Base-by-base conservation (phyloP, 305 asterid genomes). In the Galium porrigens region DNA sequence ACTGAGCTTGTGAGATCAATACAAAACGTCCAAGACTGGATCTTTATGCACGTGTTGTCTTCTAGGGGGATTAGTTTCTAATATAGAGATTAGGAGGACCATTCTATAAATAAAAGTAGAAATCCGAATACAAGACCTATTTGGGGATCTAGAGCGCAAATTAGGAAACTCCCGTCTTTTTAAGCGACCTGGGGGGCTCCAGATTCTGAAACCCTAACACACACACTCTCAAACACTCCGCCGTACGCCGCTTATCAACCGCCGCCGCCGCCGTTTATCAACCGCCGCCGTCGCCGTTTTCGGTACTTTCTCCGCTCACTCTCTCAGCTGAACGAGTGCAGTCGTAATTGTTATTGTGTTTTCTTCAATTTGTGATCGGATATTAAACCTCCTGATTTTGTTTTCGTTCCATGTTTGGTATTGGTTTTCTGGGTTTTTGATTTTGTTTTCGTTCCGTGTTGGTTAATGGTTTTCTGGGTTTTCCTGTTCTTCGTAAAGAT, bases 181-280 rank as follows among this genome's bases (percentile, higher is more conserved):
- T 58, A 56, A 58, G 39, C 39, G 63, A 17, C 14, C 63, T 0
- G 20, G 18, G 22, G 27, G 63, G 44, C 39, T 8, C 63, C 9
- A 27, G 36, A 25, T 56, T 9, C 17, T 30, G 61, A 58, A 58
- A 58, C 63, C 63, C 63, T 58, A 58, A 58, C 44, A 30, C 44
- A 58, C 42, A 15, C 63, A 14, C 41, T 25, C 37, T 22, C 3
- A 5, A 22, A 6, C 51, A 3, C 5, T 48, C 29, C 37, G 25
- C n/a, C 37, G 34, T 22, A 4, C 65, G 5, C 53, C 29, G 18
- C 20, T 22, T 39, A 10, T 30, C 63, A 5, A 30, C 27, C 11
- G 25, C 37, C 61, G 61, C 20, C 63, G 44, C 0, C 65, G 5
- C 53, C n/a, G 18, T 11, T 20, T 39, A 10, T 30, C 63, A 5